Evolutionary conservation across 2,329 filamentous ascomycete species (phyloP), one percentile per base, ranked within the genome.

Genomic region (Chaetomium globosum): DNA sequence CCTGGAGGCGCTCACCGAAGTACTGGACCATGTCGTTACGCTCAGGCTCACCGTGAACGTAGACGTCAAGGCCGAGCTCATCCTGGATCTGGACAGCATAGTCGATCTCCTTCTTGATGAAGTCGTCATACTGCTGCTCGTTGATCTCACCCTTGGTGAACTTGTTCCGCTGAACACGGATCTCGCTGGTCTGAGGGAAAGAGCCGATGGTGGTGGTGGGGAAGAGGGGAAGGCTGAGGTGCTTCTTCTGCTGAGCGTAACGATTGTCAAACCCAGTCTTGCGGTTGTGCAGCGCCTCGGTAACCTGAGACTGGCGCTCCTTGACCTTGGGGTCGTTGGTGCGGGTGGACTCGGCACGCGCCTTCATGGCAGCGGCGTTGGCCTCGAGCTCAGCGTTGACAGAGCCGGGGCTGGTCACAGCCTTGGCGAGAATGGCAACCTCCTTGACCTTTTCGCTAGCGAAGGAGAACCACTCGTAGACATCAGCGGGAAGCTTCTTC

Each of bases 21-120:
- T 97, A 99, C 83, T 99, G 95, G 61, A 99, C 95, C 95, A 99
- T 99, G 89, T 99, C 95, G 84, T 99, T 99, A 80, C 95, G 93
- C 88, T 99, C 95, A 67, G 95, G 95, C 87, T 99, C 95, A 78
- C 95, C 95, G 85, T 99, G 95, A 71, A 99, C 95, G 78, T 91
- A 92, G 79, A 99, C 95, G 74, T 99, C 95, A 63, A 99, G 89
- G 80, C 88, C 93, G 76, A 99, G 93, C 84, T 98, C 95, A 76
- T 98, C 93, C 84, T 99, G 95, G 80, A 98, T 91, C 85, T 93
- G 91, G 82, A 99, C 87, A 77, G 94, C 92, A 69, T 96, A 89
- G 76, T 92, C 85, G 75, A 99, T 99, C 87, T 99, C 95, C 86
- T 96, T 91, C 87, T 98, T 92, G 74, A 99, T 99, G 87, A 99